These are phyloP conservation scores for Mycena floridula DNA, from an alignment of 768 basidiomycete genomes.

Conservation along the genomic window DNA sequence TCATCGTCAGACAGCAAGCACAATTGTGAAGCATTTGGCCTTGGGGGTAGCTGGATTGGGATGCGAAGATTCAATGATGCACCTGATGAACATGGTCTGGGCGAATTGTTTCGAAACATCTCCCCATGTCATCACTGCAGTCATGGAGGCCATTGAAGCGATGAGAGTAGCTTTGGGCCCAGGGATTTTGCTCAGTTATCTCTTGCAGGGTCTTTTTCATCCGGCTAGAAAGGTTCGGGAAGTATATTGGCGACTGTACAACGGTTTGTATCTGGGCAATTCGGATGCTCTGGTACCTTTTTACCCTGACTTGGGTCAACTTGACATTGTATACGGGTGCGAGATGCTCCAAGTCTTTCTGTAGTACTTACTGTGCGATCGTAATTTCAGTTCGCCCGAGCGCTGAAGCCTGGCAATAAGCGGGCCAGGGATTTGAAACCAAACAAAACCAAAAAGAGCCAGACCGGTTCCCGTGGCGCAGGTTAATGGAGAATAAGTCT, in stretches of 20 bases:
- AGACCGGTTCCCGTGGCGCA: too few relatives aligned
- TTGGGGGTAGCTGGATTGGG: constrained; percentile 96
- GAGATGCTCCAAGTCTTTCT: too few relatives aligned
- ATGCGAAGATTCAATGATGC: constrained; percentile 96
- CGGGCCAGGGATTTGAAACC: too few relatives aligned
- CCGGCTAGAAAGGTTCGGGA: constrained; percentile 96
- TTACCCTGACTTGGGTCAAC: constrained; percentile 88
- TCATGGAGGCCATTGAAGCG: constrained; percentile 97
- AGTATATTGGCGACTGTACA: constrained; percentile 97
- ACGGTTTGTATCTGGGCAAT: constrained; percentile 88
- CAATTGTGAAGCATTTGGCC: constrained; percentile 97
- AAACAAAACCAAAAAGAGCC: too few relatives aligned
- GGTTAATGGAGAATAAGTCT: too few relatives aligned
- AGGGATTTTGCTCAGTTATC: constrained; percentile 86
- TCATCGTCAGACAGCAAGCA: constrained; percentile 95
- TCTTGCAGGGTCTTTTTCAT: constrained; percentile 93
- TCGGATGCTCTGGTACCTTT: constrained; percentile 91
- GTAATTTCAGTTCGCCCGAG: too few relatives aligned
- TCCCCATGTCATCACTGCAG: constrained; percentile 95
- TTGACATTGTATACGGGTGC: too few relatives aligned
- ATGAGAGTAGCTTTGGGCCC: constrained; percentile 96
- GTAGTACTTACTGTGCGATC: too few relatives aligned
- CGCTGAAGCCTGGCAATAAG: too few relatives aligned
- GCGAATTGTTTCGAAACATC: constrained; percentile 98
- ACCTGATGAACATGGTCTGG: constrained; percentile 98